Base-by-base conservation (phyloP, 805 yeast species). In the Lachancea mirantina region DNA sequence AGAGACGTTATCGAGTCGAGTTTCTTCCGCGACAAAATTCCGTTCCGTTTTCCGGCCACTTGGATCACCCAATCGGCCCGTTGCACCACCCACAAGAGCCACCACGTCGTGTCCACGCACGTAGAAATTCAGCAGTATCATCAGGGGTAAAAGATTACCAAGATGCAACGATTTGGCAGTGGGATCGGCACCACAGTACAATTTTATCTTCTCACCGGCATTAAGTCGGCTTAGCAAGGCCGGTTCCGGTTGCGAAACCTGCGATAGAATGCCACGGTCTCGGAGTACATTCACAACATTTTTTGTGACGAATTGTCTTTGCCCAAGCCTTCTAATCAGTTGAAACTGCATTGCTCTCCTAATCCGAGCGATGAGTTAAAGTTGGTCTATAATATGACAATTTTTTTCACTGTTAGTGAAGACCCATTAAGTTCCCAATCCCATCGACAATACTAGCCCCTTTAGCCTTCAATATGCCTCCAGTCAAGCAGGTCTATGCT, bases 171-270 rank as follows among this genome's bases (percentile, higher is more conserved):
- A 87, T 29, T 53, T 64, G 1, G 97, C 97, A 0, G 95, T 78
- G 1, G 98, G 98, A 52, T 92, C 98, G 0, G 96, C 96, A 8
- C 98, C 98, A 55, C 95, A 80, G 57, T 89, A 89, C 6, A 85
- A 57, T 7, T 78, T 76, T 8, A 82, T 46, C 42, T 65, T 68
- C 9, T 39, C 39, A 2, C 49, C 51, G 19, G 36, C 17, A 7
- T 30, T 21, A 13, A 52, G 16, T 23, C 34, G 37, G 13, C 41
- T 32, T 13, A 25, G 21, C 9, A 56, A 28, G 11, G 20, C 14
- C 4, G 27, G 17, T 23, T 46, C 52, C 5, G 59, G 61, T 28
- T 53, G 50, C 13, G 59, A 50, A 3, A 55, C 40, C 23, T 57
- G 59, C 5, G 53, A 40, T 7, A 57, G 34, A 16, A 57, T 34